Evolutionary conservation across 208 protist species (phyloP).

Genomic region (Crithidia mellificae): DNA sequence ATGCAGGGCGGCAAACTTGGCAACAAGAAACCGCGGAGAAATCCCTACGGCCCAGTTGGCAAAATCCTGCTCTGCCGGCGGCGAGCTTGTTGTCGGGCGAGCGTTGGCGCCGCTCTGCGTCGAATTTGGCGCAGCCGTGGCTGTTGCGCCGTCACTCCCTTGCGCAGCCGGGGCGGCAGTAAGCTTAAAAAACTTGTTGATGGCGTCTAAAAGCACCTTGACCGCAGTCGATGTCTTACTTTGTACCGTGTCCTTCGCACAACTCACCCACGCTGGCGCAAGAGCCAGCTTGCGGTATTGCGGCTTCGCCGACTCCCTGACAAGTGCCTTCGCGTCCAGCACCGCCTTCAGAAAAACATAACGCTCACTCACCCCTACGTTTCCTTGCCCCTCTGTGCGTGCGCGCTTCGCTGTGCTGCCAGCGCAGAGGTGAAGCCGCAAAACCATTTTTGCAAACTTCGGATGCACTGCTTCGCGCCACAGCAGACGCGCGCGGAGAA

Average conservation of each 20-base stretch:
- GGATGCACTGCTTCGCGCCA: constrained; percentile 69
- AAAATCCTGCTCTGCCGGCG: constrained; percentile 26
- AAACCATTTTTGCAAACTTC: constrained; percentile 43
- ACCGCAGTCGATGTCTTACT: constrained; percentile 60
- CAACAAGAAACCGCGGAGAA: constrained; percentile 17
- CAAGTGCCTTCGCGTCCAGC: constrained; percentile 18
- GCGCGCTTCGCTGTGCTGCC: constrained; percentile 4
- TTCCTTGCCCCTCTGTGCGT: neutral
- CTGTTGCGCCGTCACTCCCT: neutral
- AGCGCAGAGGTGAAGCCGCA: constrained; percentile 27
- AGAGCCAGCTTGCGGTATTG: constrained; percentile 40
- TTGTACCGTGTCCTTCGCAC: constrained; percentile 37
- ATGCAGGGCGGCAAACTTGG: constrained; percentile 18
- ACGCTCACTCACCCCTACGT: neutral
- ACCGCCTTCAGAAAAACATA: constrained; percentile 36
- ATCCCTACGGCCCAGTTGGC: constrained; percentile 40
- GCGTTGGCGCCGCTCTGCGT: neutral
- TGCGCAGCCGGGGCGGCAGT: neutral
- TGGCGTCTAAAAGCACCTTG: constrained; percentile 31
- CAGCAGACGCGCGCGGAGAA: constrained; percentile 57
- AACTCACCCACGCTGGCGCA: constrained; percentile 66
- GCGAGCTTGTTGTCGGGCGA: neutral
- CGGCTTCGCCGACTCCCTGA: constrained; percentile 17
- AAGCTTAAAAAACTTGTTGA: constrained; percentile 48
- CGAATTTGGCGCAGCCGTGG: neutral